Percentiles rank a stretch among this genome's conserved stretches.
These are phyloP conservation scores for Trypanosoma conorhini DNA, from an alignment of 208 protist species.

Conservation along the genomic window DNA sequence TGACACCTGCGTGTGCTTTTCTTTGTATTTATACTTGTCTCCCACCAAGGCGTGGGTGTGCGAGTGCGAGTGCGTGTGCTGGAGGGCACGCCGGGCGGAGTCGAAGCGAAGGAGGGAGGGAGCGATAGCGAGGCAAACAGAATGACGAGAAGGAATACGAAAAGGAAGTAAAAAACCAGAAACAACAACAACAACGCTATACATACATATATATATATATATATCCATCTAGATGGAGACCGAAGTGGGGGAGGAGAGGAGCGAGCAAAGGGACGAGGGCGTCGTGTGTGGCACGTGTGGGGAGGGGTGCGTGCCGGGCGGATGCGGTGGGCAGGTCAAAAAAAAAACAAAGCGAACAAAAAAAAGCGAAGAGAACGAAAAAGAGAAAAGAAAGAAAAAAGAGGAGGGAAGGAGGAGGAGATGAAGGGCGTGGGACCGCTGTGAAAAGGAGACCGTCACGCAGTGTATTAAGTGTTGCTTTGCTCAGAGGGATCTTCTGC, in stretches of 20 bases:
- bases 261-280: neutral
- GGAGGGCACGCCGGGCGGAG: neutral
- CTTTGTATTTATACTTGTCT: neutral
- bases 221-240: neutral
- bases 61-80: neutral
- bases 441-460: neutral
- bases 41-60: neutral
- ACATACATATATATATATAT: no score
- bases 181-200: neutral
- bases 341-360: neutral
- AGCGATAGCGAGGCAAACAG: neutral
- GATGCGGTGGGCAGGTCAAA: neutral
- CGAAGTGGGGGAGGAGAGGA: neutral
- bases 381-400: slow-evolving; percentile 1
- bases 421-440: neutral
- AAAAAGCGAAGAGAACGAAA: neutral
- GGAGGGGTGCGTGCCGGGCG: neutral
- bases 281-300: neutral
- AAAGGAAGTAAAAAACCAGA: neutral
- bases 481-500: neutral
- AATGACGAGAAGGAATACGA: neutral
- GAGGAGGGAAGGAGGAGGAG: neutral
- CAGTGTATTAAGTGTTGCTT: neutral
- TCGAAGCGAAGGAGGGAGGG: neutral
- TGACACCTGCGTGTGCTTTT: neutral